Evolutionary conservation across 352 stramenopile genomes (phyloP), one percentile per base, ranked within the genome.

Genomic region (Phytophthora pisi): DNA sequence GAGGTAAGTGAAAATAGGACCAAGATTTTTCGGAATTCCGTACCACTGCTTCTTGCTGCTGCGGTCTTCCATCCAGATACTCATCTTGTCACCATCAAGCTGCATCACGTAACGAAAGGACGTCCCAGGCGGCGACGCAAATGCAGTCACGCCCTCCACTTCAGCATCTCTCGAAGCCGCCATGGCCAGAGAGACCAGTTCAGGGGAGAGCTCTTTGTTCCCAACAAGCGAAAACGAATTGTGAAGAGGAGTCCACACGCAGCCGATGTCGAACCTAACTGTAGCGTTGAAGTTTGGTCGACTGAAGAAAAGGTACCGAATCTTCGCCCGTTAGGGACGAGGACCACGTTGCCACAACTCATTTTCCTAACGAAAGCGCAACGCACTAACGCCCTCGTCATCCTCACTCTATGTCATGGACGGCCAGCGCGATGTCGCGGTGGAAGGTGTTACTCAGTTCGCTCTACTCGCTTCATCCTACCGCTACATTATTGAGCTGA

Each of bases 391-490:
- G 26, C 26, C 26, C 6, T 30, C 26, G 26, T 30, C 6, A 30
- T 28, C 24, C 24, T 28, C 4, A 28, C 24, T 28, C 24, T 28
- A 28, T 28, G 4, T 36, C 8, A 38, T 38, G 31, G 31, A 16
- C 10, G 34, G 1, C 10, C 34, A 16, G 15, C 34, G 4, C 11
- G 34, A 42, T 16, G 16, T 16, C 10, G 5, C 4, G 34, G 15
- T 42, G 7, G 53, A 68, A 5, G 66, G 66, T 16, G 23, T 60
- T 1, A 69, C 60, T n/a, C 10, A 43, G n/a, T 73, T 65, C n/a
- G 15, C 23, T 5, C 5, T 13, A 16, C 23, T 18, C 0, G 3
- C 34, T 18, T 49, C 42, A 4, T 36, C n/a, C 2, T 64, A 55
- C 10, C 40, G 40, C 40, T 46, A 46, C 40, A 6, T 9, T 23